Evolutionary conservation across 805 yeast genomes (phyloP).

Genomic region (Pichia californica): DNA sequence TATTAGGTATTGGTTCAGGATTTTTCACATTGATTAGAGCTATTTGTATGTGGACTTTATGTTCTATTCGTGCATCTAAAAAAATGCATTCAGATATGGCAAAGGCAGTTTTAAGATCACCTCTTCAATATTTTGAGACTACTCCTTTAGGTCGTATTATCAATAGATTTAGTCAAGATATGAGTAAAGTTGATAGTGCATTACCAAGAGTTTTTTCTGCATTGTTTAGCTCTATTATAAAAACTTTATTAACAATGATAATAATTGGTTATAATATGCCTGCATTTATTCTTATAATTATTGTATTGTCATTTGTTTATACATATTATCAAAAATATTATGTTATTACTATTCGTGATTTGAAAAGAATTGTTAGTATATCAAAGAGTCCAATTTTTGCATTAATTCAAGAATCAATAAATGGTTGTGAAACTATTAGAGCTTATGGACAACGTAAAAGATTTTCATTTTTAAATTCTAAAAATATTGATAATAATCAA

Average conservation of each 20-base stretch:
- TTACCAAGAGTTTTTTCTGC: constrained; percentile 49
- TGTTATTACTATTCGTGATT: constrained; percentile 65
- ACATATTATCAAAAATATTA: constrained; percentile 66
- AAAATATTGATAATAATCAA: constrained; percentile 43
- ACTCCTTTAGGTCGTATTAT: constrained; percentile 63
- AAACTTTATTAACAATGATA: constrained; percentile 42
- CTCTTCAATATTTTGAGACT: constrained; percentile 63
- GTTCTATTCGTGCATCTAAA: constrained; percentile 52
- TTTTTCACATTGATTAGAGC: constrained; percentile 40
- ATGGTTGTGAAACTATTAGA: constrained; percentile 70
- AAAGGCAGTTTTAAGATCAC: constrained; percentile 44
- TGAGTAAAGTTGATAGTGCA: constrained; percentile 47
- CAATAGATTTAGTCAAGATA: constrained; percentile 60
- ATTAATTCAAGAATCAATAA: constrained; percentile 73
- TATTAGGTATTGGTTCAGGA: constrained; percentile 49
- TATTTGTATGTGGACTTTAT: constrained; percentile 40
- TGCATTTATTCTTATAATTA: constrained; percentile 41
- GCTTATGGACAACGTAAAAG: constrained; percentile 67
- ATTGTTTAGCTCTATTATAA: constrained; percentile 39
- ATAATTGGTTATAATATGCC: constrained; percentile 54
- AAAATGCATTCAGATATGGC: constrained; percentile 55
- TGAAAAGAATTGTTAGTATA: constrained; percentile 64
- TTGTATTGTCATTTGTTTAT: constrained; percentile 48
- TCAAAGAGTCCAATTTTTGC: constrained; percentile 76
- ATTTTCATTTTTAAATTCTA: constrained; percentile 49